Base-by-base conservation (phyloP, 345 rosid genomes). In the Pelargonium nanum region DNA sequence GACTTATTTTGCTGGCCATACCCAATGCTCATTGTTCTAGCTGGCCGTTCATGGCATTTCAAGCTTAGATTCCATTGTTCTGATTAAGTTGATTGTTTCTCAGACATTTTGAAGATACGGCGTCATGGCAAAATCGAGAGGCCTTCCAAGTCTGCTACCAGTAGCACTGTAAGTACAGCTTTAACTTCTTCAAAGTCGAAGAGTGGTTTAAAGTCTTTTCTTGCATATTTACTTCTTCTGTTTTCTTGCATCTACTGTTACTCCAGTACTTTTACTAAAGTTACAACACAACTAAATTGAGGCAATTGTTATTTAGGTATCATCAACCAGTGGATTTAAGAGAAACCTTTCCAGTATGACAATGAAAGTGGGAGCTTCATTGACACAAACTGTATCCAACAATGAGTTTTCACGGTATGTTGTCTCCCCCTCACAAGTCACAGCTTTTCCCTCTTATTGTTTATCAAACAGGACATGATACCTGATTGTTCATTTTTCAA, bases 111-210 rank as follows among this genome's bases (percentile, higher is more conserved):
- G 48, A 40, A 40, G 48, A 12, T 40, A 6, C 16, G 48, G 2
- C 17, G 48, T 40, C 48, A 40, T 40, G 48, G 48, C 15, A 3
- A 40, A 40, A 40, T 17, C 15, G 48, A 40, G 48, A 40, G 48
- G 48, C 15, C 15, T 40, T 40, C 16, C 48, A 74, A 70, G 58
- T 62, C 70, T 60, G 54, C 74, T 56, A 32, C 66, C 19, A 24
- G 63, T 53, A 64, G 26, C 57, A 53, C 65, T 70, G 94, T 86
- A 79, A 84, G 88, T 70, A 32, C 19, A 1, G 48, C 48, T 40
- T 17, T 12, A 12, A 10, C 48, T 2, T 40, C 48, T 40, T 40
- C 48, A 40, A 2, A 40, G 15, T 40, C 3, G 15, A 12, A 9
- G 48, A 40, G 3, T 12, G 1, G 2, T 40, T 40, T 6, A 0